A percentile compares a stretch with the other conserved stretches of the same genome.
These are phyloP conservation scores for Rubus parviflorus DNA, from an alignment of 306 rosid genomes.

Conservation along the genomic window DNA sequence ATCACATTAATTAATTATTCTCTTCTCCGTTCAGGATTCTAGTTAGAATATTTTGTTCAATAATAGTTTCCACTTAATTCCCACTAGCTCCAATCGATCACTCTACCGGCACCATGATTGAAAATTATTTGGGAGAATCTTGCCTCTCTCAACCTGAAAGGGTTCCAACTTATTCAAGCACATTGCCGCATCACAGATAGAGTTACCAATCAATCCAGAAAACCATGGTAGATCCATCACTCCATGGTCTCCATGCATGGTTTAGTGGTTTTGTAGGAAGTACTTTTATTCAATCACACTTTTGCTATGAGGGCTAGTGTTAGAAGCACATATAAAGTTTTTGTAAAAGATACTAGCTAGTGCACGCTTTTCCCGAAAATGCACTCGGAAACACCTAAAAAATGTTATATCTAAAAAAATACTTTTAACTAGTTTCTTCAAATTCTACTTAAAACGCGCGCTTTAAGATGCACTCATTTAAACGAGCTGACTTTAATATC, in stretches of 20 bases:
- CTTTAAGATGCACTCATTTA: not conserved
- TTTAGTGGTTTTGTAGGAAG: not conserved
- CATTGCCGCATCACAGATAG: conserved; percentile 17
- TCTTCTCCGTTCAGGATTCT: not conserved
- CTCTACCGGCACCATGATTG: not conserved
- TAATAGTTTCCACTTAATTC: conserved; percentile 14
- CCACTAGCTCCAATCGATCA: not conserved
- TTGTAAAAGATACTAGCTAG: not conserved
- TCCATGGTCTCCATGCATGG: not conserved
- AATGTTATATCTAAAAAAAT: too few species aligned
- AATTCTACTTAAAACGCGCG: not conserved
- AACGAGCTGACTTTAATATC: not conserved
- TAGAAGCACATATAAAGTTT: not conserved
- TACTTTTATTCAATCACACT: not conserved
- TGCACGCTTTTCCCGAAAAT: not conserved
- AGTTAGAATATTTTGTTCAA: conserved; percentile 10
- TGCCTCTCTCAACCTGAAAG: conserved; percentile 9
- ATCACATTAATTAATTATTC: conserved; percentile 8
- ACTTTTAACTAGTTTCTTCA: too few species aligned
- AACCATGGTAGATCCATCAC: not conserved
- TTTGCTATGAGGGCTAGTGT: not conserved
- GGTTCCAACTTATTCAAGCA: not conserved
- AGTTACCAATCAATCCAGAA: not conserved
- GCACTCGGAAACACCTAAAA: not conserved
- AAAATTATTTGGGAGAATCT: conserved; percentile 1